A percentile compares a stretch with the other conserved stretches of the same genome.
These are phyloP conservation scores for Patellaria atrata DNA, from an alignment of 495 filamentous ascomycete genomes.

Conservation along the genomic window DNA sequence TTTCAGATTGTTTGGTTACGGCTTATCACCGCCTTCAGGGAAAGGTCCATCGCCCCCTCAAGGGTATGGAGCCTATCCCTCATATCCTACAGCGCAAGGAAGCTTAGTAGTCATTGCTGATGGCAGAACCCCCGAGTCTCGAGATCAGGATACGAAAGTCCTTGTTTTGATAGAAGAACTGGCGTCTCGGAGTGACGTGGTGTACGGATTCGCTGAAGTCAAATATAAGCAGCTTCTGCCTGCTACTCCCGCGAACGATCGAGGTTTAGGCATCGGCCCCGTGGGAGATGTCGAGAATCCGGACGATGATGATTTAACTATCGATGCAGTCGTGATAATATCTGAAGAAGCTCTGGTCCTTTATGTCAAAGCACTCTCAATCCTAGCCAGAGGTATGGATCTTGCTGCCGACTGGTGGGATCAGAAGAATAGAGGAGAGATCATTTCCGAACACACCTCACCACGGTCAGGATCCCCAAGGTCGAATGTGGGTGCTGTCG, in stretches of 20 bases:
- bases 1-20: conserved; percentile 56
- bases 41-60: conserved; percentile 58
- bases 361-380: conserved; percentile 81
- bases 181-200: conserved; percentile 83
- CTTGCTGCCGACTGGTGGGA: conserved; percentile 89
- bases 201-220: conserved; percentile 93
- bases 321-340: conserved; percentile 70
- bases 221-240: conserved; percentile 95
- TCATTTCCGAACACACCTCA: conserved; percentile 30
- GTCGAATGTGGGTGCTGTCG: conserved; percentile 41
- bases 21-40: conserved; percentile 29
- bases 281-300: conserved; percentile 23
- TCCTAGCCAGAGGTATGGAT: conserved; percentile 92
- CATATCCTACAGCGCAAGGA: conserved; percentile 58
- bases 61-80: conserved; percentile 66
- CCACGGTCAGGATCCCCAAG: conserved; percentile 27
- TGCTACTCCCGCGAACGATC: conserved; percentile 59
- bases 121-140: conserved; percentile 40
- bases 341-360: conserved; percentile 92
- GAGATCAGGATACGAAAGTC: conserved; percentile 69
- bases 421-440: conserved; percentile 37
- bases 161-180: conserved; percentile 77
- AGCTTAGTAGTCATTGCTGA: conserved; percentile 52
- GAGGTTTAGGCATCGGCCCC: conserved; percentile 49
- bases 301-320: conserved; percentile 57